phyloP scores from a whole-genome alignment of 2,329 filamentous ascomycete genomes.

The Xylariales sp. region DNA sequence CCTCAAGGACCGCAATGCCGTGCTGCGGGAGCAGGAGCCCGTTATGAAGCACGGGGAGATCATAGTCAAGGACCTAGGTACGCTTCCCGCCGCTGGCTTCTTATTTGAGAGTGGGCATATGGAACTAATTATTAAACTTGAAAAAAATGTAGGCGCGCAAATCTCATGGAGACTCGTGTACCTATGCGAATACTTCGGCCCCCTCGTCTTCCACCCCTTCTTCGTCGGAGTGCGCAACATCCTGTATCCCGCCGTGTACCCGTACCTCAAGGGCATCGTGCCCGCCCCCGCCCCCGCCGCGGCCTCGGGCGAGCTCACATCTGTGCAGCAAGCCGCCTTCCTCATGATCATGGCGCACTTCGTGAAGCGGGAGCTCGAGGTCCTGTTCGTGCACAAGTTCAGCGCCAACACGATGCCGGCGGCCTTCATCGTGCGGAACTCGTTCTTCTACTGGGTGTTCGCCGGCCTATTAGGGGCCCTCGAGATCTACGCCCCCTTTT shows the following conservation, averaged over 20 bases:
- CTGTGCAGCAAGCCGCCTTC: constrained; percentile 79
- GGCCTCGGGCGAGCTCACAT: constrained; percentile 62
- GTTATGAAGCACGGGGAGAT: constrained; percentile 67
- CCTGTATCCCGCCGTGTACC: constrained; percentile 68
- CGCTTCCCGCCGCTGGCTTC: constrained; percentile 41
- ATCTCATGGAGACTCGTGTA: constrained; percentile 94
- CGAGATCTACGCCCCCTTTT: constrained; percentile 84
- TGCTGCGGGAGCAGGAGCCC: constrained; percentile 60
- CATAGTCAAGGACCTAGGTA: constrained; percentile 94
- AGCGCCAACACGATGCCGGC: constrained; percentile 93
- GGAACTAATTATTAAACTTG: constrained; percentile 19
- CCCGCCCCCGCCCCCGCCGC: constrained; percentile 52
- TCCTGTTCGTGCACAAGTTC: constrained; percentile 94
- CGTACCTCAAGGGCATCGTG: constrained; percentile 57
- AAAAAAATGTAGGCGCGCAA: constrained; percentile 74
- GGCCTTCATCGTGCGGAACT: constrained; percentile 94
- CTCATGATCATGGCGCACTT: constrained; percentile 85
- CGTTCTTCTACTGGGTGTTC: constrained; percentile 90
- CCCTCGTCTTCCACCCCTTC: constrained; percentile 85
- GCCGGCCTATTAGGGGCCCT: constrained; percentile 84
- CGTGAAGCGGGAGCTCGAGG: constrained; percentile 94
- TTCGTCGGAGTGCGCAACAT: constrained; percentile 78
- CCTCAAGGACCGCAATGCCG: constrained; percentile 70
- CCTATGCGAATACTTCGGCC: constrained; percentile 93
- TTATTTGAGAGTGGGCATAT: not conserved